Percentiles rank a stretch among this genome's conserved stretches.
Evolutionary conservation across 2,329 filamentous ascomycete genomes (phyloP).

Genomic region (Fusarium nisikadoi): DNA sequence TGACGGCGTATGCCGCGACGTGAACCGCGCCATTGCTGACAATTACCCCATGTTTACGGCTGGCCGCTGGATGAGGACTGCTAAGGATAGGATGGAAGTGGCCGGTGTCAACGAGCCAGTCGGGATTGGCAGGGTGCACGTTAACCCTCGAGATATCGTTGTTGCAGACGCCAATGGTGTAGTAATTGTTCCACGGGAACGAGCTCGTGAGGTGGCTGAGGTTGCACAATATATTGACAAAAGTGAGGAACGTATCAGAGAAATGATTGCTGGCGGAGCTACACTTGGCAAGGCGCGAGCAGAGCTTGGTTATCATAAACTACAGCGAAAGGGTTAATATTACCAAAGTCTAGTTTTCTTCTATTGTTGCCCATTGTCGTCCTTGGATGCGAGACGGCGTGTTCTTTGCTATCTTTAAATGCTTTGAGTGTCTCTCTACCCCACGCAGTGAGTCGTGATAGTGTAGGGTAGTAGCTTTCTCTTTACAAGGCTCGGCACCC

Average conservation of each 20-base stretch:
- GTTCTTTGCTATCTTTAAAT: too few species aligned
- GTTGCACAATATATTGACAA: not conserved
- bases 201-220: not conserved
- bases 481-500: too few species aligned
- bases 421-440: too few species aligned
- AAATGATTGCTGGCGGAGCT: not conserved
- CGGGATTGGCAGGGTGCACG: not conserved
- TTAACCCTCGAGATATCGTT: not conserved
- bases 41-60: slow-evolving; percentile 3
- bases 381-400: too few species aligned
- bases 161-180: slow-evolving; percentile 8
- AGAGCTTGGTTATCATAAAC: not conserved
- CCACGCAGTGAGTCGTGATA: too few species aligned
- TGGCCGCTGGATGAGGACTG: slow-evolving; percentile 5
- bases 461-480: too few species aligned
- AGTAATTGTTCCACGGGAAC: not conserved
- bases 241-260: not conserved
- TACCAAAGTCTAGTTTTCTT: too few species aligned
- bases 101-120: not conserved
- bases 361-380: too few species aligned
- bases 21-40: slow-evolving; percentile 1
- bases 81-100: not conserved
- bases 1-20: slow-evolving; percentile 7
- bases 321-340: not conserved
- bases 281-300: not conserved